These are phyloP conservation scores for Ceratobasidium sp. DNA, from an alignment of 1,284 basidiomycete genomes.

Conservation along the genomic window DNA sequence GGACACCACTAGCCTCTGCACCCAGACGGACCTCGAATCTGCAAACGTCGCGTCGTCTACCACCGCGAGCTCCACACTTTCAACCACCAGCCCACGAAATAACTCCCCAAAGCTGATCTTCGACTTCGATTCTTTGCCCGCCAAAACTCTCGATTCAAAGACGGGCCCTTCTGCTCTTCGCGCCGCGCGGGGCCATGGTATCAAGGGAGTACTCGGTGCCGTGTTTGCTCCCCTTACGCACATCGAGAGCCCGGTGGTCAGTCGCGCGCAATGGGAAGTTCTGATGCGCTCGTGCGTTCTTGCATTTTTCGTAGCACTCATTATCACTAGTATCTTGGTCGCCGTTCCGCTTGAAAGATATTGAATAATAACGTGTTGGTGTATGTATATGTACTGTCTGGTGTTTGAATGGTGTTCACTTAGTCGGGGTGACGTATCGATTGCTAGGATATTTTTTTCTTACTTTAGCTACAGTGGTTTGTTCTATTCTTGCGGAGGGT, in stretches of 20 bases:
- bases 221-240: constrained; percentile 12
- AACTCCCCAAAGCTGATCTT: not conserved
- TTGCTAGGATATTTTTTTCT: too few relatives aligned
- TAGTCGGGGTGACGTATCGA: too few relatives aligned
- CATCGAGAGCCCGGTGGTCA: constrained; percentile 14
- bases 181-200: not conserved
- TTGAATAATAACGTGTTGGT: not conserved
- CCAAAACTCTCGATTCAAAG: not conserved
- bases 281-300: constrained; percentile 7
- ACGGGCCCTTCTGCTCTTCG: not conserved
- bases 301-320: not conserved
- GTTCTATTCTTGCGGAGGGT: too few relatives aligned
- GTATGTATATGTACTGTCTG: too few relatives aligned
- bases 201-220: not conserved
- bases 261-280: constrained; percentile 27
- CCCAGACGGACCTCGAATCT: constrained; percentile 1
- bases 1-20: not conserved
- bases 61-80: too few relatives aligned
- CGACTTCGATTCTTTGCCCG: constrained; percentile 17
- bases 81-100: not conserved
- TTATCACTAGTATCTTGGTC: not conserved
- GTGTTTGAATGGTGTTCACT: too few relatives aligned
- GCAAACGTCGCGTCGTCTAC: too few relatives aligned
- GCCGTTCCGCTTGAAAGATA: not conserved
- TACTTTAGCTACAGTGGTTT: too few relatives aligned